These are phyloP conservation scores for Paragyromitra xinjiangensis DNA, from an alignment of 495 filamentous ascomycete species.

Conservation along the genomic window DNA sequence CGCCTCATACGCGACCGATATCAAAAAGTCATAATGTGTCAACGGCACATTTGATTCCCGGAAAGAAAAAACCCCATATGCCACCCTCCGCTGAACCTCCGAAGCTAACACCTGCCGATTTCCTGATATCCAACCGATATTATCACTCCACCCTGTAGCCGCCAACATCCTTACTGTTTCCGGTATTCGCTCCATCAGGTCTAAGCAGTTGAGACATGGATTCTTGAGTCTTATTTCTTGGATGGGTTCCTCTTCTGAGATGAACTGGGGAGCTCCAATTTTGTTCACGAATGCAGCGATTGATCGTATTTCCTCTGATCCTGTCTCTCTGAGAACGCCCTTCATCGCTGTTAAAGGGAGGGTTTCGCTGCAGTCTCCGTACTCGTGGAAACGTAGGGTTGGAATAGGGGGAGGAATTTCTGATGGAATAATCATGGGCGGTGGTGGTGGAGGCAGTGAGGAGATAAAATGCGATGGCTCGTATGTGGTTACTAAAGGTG, in stretches of 20 bases:
- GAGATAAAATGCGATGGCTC: neutral
- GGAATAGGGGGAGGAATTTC: neutral
- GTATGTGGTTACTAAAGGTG: neutral
- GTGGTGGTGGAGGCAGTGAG: neutral
- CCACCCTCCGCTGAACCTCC: neutral
- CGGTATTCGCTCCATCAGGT: constrained; percentile 19
- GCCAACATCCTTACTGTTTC: neutral
- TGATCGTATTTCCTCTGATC: constrained; percentile 14
- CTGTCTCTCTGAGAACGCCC: neutral
- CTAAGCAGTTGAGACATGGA: constrained; percentile 33
- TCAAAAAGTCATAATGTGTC: neutral
- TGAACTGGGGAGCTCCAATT: constrained; percentile 3
- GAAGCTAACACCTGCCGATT: neutral
- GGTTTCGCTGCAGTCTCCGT: constrained; percentile 35
- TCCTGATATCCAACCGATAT: neutral
- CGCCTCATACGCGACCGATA: constrained; percentile 27
- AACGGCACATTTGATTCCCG: neutral
- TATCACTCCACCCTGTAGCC: constrained; percentile 1
- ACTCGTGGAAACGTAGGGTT: constrained; percentile 1
- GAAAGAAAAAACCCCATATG: neutral
- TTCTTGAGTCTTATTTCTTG: constrained; percentile 17
- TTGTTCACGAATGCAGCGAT: neutral
- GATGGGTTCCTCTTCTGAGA: constrained; percentile 6
- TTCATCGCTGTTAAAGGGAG: constrained; percentile 25
- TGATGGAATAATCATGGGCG: neutral